A percentile compares a stretch with the other conserved stretches of the same genome.
Evolutionary conservation across 371 early-diverging fungal genomes (phyloP).

Genomic region (Apophysomyces elegans): DNA sequence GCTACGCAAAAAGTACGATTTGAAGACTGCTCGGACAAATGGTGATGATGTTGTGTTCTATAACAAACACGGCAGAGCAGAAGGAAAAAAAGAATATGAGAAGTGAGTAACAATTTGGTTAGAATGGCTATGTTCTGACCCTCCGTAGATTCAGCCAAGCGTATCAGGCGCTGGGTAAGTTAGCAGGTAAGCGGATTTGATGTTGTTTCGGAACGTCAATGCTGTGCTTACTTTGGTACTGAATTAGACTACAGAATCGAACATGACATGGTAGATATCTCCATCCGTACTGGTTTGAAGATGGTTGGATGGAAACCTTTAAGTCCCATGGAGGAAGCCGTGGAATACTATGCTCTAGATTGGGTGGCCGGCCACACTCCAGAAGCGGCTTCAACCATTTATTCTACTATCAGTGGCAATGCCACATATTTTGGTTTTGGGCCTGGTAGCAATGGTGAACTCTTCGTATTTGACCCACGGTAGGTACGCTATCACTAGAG

Average conservation of each 20-base stretch:
- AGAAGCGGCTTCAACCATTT: slow-evolving; percentile 36
- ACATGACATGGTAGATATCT: slow-evolving; percentile 39
- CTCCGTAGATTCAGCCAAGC: slow-evolving; percentile 25
- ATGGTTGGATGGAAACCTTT: slow-evolving; percentile 43
- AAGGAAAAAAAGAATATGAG: slow-evolving; percentile 22
- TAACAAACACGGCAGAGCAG: slow-evolving; percentile 30
- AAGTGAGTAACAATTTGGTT: slow-evolving; percentile 3
- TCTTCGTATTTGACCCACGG: slow-evolving; percentile 45
- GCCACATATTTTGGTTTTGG: slow-evolving; percentile 43
- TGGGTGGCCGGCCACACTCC: slow-evolving; percentile 48
- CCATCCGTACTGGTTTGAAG: slow-evolving; percentile 37
- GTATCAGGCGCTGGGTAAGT: slow-evolving; percentile 27
- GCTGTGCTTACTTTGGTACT: no score
- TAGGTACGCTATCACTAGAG: slow-evolving; percentile 10
- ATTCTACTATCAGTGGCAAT: slow-evolving; percentile 33
- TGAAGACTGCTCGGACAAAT: slow-evolving; percentile 32
- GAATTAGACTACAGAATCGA: slow-evolving; percentile 19
- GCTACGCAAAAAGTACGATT: slow-evolving; percentile 38
- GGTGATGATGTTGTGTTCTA: slow-evolving; percentile 41
- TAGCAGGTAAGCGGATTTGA: no score
- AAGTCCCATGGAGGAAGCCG: slow-evolving; percentile 36
- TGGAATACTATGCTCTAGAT: slow-evolving; percentile 48
- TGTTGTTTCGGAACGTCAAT: no score
- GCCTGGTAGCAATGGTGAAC: slow-evolving; percentile 44
- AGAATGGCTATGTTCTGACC: not conserved